Evolutionary conservation across 352 stramenopile genomes (phyloP), one percentile per base, ranked within the genome.

Genomic region (Phytophthora parvispora): DNA sequence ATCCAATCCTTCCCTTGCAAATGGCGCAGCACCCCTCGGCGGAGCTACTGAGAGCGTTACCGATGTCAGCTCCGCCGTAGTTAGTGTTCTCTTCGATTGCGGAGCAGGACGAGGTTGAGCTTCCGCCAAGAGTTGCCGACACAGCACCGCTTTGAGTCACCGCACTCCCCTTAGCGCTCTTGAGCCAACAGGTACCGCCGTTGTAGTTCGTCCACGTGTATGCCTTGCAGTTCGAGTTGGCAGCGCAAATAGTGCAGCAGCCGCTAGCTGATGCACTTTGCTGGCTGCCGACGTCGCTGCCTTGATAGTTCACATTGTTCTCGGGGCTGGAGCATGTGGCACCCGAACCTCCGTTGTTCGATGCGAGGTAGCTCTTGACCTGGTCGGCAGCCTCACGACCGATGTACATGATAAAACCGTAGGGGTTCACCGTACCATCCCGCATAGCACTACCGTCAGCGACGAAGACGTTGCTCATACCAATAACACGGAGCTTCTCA

Each of bases 331-430:
- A 65, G 43, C 72, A 80, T 2, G 67, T 67, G 22, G 67, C 70
- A 5, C 56, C 54, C 6, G 69, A 40, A 3, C 43, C 29, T 12
- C 59, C 40, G 8, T 51, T 27, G n/a, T 67, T 73, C 1, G 60
- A 25, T 47, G 59, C 54, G 18, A 88, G 56, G 20, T 77, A 80
- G 4, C 25, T 60, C 60, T 83, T 68, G 15, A 75, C 83, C 31
- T 83, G 73, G 12, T 74, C 63, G 1, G 64, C 83, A 13, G 74
- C 77, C 43, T 93, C 78, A 9, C 71, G 72, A 6, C 86, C 84
- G 22, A 89, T 71, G 67, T 93, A 90, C 81, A 90, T 92, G 32
- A 91, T 75, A 51, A 91, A 93, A 0, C 78, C 84, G 65, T 91
- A 92, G 43, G 81, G 84, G 49, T 88, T 91, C 24, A 82, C 75